Evolutionary conservation across 257 asterid species (phyloP).

Genomic region (Solanum sitiens): DNA sequence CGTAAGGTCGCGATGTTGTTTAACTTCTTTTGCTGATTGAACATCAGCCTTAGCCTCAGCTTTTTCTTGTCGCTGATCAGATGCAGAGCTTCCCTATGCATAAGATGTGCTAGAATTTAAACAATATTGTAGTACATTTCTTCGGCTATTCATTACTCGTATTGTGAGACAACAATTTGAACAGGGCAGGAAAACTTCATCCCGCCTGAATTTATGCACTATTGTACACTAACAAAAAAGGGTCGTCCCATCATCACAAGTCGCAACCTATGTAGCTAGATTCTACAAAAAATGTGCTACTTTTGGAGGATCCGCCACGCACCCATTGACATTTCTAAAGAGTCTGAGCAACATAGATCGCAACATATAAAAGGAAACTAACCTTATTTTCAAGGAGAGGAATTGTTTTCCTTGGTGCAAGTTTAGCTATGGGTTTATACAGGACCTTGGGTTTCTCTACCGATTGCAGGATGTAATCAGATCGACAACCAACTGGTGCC

Average conservation of each 20-base stretch:
- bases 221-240: background rate
- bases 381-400: conserved; percentile 67
- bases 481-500: conserved; percentile 17
- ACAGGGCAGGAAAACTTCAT: background rate
- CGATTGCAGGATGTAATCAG: conserved; percentile 19
- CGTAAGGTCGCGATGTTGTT: conserved; percentile 6
- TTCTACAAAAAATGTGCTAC: background rate
- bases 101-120: background rate
- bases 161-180: background rate
- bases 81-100: conserved; percentile 17
- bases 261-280: background rate
- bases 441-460: conserved; percentile 28
- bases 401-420: conserved; percentile 43
- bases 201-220: background rate
- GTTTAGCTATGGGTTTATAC: conserved; percentile 68
- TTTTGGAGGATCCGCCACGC: background rate
- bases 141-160: background rate
- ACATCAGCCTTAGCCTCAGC: conserved; percentile 8
- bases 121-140: background rate
- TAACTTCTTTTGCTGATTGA: conserved; percentile 9
- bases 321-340: background rate
- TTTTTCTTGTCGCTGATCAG: conserved; percentile 14
- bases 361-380: conserved; percentile 6
- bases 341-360: background rate
- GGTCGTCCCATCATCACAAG: background rate